Conservation (phyloP, 192 early-diverging fungal genomes). For the Piromyces sp. region DNA sequence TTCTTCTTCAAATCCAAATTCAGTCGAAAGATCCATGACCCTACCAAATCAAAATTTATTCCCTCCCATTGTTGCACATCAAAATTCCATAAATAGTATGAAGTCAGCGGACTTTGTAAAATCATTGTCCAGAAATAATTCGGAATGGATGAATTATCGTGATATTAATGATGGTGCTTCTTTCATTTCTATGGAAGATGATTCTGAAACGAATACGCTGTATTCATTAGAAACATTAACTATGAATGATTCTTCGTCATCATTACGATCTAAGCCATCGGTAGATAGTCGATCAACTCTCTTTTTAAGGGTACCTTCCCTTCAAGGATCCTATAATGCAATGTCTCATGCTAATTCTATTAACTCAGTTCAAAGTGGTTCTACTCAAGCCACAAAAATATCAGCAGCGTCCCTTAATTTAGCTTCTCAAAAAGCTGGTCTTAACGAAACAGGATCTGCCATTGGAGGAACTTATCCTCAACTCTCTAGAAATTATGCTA, state of each 20-base stretch:
- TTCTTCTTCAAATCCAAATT: background rate
- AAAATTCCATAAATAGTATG: background rate
- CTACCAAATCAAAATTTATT: background rate
- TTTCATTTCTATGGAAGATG: background rate
- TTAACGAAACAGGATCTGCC: background rate
- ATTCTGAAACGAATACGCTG: background rate
- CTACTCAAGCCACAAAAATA: background rate
- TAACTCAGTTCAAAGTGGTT: background rate
- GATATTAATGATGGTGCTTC: background rate
- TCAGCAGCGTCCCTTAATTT: background rate
- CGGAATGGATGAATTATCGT: background rate
- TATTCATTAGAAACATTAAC: background rate
- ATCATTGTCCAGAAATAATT: background rate
- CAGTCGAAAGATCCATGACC: background rate
- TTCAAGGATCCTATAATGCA: background rate
- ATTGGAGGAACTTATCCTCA: background rate
- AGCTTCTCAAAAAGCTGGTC: background rate
- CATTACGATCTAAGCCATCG: background rate
- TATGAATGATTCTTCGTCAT: background rate
- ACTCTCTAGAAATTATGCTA: background rate
- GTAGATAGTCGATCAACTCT: background rate
- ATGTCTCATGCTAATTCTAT: background rate
- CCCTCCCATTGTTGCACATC: background rate
- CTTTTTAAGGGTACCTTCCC: background rate
- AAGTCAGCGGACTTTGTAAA: background rate